A percentile compares a stretch with the other conserved stretches of the same genome.
These are phyloP conservation scores for Boletus semigastroideus DNA, from an alignment of 1,284 basidiomycete genomes.

Conservation along the genomic window DNA sequence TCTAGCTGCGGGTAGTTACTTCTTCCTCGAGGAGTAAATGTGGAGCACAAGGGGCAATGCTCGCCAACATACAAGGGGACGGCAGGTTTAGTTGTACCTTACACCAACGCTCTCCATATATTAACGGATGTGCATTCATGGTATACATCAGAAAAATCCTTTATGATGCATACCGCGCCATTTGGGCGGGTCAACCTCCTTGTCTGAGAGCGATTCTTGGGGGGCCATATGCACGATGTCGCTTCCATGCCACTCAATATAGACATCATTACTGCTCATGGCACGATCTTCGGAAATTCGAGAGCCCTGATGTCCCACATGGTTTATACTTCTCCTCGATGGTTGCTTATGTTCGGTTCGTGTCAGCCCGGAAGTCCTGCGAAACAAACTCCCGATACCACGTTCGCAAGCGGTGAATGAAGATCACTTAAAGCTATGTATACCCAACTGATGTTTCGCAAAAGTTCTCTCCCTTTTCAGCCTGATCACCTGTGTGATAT, in stretches of 20 bases:
- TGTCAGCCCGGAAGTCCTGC: not conserved
- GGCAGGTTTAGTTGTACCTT: conserved; percentile 17
- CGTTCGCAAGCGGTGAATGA: not conserved
- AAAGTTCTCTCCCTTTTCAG: conserved; percentile 2
- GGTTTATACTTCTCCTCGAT: not conserved
- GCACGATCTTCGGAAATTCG: not conserved
- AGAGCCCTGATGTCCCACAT: not conserved
- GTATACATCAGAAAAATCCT: conserved; percentile 11
- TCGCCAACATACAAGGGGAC: not conserved
- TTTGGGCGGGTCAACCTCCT: conserved; percentile 9
- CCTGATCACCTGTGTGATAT: not conserved
- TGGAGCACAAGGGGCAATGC: not conserved
- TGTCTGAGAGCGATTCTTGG: conserved; percentile 4
- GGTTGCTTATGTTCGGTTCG: not conserved
- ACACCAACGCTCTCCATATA: not conserved
- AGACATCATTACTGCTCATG: not conserved
- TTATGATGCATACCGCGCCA: conserved; percentile 10
- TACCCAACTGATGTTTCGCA: not conserved
- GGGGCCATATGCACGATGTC: conserved; percentile 1
- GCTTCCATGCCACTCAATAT: not conserved
- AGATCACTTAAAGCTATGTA: not conserved
- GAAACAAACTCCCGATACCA: not conserved
- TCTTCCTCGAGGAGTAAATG: conserved; percentile 82
- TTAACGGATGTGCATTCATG: conserved; percentile 12
- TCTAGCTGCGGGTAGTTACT: conserved; percentile 77